A percentile compares a stretch with the other conserved stretches of the same genome.
These are phyloP conservation scores for Didymella sp. DNA, from an alignment of 2,329 filamentous ascomycete genomes.

Conservation along the genomic window DNA sequence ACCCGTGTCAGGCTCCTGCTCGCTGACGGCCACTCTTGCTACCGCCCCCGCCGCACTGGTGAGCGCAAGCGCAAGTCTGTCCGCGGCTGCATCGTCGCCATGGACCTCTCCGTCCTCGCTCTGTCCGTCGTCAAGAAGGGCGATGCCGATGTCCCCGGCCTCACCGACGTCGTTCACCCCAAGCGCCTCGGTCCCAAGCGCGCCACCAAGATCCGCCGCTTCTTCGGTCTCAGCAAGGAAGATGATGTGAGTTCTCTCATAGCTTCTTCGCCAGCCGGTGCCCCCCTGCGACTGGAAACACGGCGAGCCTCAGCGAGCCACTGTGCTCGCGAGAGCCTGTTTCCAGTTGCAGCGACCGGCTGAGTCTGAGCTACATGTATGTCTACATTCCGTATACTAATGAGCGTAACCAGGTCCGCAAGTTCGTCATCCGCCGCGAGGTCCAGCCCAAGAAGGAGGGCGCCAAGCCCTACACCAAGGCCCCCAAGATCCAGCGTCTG, in stretches of 20 bases:
- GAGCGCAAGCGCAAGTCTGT: slow-evolving; percentile 99
- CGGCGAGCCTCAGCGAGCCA: neutral
- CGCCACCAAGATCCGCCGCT: slow-evolving; percentile 99
- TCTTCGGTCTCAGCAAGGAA: slow-evolving; percentile 99
- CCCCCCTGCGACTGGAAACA: slow-evolving; percentile 18
- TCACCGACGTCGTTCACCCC: slow-evolving; percentile 97
- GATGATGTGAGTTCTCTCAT: slow-evolving; percentile 90
- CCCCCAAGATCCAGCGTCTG: slow-evolving; percentile 99
- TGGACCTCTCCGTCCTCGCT: slow-evolving; percentile 93
- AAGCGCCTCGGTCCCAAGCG: slow-evolving; percentile 99
- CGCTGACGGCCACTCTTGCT: slow-evolving; percentile 97
- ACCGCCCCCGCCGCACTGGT: slow-evolving; percentile 95
- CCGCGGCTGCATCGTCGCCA: slow-evolving; percentile 97
- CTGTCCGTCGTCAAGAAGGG: slow-evolving; percentile 98
- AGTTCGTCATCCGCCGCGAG: slow-evolving; percentile 99
- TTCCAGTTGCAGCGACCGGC: slow-evolving; percentile 42
- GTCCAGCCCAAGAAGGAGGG: slow-evolving; percentile 96
- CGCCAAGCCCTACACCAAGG: slow-evolving; percentile 99
- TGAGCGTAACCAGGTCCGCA: slow-evolving; percentile 76
- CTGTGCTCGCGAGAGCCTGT: neutral
- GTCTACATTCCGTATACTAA: slow-evolving; percentile 23
- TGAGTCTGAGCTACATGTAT: slow-evolving; percentile 55
- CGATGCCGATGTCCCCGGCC: slow-evolving; percentile 88
- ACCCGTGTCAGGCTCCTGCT: slow-evolving; percentile 98
- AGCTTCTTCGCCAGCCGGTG: slow-evolving; percentile 70